Evolutionary conservation across 2,329 filamentous ascomycete genomes (phyloP).

Genomic region (Ascochyta pisi): DNA sequence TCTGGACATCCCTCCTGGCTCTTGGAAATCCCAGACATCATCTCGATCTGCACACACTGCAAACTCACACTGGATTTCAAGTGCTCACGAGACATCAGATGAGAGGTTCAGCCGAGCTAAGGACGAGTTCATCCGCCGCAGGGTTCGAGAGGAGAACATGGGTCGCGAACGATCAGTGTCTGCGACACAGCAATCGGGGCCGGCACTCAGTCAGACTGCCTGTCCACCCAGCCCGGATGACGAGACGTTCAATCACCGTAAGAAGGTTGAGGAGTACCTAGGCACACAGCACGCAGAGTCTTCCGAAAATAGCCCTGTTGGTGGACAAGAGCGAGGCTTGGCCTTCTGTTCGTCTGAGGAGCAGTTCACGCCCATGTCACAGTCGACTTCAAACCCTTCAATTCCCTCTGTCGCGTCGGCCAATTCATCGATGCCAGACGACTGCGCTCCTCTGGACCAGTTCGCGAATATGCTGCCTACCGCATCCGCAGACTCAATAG

Average conservation of each 20-base stretch:
- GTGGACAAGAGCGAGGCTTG: constrained; percentile 35
- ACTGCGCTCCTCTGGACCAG: constrained; percentile 31
- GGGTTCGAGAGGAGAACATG: constrained; percentile 39
- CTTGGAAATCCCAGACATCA: constrained; percentile 13
- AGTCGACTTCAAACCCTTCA: constrained; percentile 59
- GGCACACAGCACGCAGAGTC: constrained; percentile 38
- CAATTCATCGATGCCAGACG: constrained; percentile 53
- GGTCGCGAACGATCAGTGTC: constrained; percentile 36
- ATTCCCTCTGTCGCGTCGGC: constrained; percentile 60
- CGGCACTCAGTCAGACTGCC: constrained; percentile 39
- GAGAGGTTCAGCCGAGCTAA: constrained; percentile 47
- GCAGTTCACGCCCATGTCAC: constrained; percentile 57
- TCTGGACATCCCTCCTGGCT: constrained; percentile 23
- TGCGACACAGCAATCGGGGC: constrained; percentile 32
- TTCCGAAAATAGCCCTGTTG: constrained; percentile 52
- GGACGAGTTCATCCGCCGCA: constrained; percentile 49
- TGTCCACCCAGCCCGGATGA: constrained; percentile 60
- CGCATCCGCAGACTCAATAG: constrained; percentile 48
- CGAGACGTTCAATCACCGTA: constrained; percentile 35
- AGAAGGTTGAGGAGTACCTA: constrained; percentile 41
- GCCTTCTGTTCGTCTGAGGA: constrained; percentile 58
- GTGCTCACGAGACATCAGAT: constrained; percentile 36
- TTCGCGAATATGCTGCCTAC: constrained; percentile 30
- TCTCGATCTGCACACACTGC: constrained; percentile 18
- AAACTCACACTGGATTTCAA: constrained; percentile 13